These are phyloP conservation scores for Linum tenue DNA, from an alignment of 345 rosid genomes.

Conservation along the genomic window DNA sequence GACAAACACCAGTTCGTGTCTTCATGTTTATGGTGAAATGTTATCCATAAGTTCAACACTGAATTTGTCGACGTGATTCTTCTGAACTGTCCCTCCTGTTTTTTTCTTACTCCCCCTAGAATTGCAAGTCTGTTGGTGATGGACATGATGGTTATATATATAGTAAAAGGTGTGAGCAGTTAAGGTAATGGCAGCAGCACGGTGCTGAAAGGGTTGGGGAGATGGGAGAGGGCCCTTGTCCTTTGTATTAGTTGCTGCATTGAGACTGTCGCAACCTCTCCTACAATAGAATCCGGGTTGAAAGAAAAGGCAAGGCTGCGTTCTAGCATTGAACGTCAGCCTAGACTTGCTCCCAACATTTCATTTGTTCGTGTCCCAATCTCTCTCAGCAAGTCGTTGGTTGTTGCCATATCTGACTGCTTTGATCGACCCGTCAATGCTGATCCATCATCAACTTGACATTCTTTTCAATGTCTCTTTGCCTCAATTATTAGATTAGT, in stretches of 20 bases:
- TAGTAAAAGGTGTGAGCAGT: constrained; percentile 76
- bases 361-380: neutral
- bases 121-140: constrained; percentile 1
- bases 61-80: too few relatives aligned
- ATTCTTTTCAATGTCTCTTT: too few relatives aligned
- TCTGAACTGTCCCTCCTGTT: too few relatives aligned
- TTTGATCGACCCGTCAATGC: neutral
- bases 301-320: constrained; percentile 67
- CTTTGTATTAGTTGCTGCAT: constrained; percentile 40
- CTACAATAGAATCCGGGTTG: constrained; percentile 46
- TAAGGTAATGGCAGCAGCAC: constrained; percentile 23
- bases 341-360: constrained; percentile 63
- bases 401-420: too few relatives aligned
- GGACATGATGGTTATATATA: constrained; percentile 50
- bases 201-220: constrained; percentile 16
- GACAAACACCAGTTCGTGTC: neutral
- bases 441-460: neutral
- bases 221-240: constrained; percentile 50
- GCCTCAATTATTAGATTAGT: too few relatives aligned
- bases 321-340: constrained; percentile 52
- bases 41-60: neutral
- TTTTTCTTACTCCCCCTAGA: too few relatives aligned
- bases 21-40: neutral
- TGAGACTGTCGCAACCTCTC: constrained; percentile 80
- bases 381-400: neutral